These are phyloP conservation scores for Lophiotrema nucula DNA, from an alignment of 495 filamentous ascomycete genomes.

Conservation along the genomic window DNA sequence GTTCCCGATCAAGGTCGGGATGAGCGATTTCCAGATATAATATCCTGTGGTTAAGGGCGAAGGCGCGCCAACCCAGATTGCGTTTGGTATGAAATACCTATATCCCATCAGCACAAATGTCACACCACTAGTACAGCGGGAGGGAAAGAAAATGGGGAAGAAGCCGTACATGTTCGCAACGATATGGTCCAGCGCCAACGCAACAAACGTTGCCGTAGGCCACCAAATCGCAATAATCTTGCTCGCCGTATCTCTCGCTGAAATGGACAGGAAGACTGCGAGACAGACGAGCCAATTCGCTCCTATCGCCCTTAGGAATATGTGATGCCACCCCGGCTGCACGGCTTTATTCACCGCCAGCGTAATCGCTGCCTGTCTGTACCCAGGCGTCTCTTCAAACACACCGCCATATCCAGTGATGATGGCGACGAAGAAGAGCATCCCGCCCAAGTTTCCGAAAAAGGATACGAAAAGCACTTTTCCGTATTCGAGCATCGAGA, in stretches of 20 bases:
- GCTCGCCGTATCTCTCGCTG: too few species aligned
- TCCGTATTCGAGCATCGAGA: slow-evolving; percentile 51
- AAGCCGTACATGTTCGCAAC: too few species aligned
- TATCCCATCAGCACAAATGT: slow-evolving; percentile 65
- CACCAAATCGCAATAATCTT: too few species aligned
- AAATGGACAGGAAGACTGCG: too few species aligned
- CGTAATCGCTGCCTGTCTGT: slow-evolving; percentile 46
- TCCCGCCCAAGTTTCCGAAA: slow-evolving; percentile 60
- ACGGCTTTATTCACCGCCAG: slow-evolving; percentile 58
- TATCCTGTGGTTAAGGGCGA: slow-evolving; percentile 51
- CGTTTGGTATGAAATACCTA: slow-evolving; percentile 51
- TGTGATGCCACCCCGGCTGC: slow-evolving; percentile 56
- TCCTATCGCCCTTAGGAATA: slow-evolving; percentile 61
- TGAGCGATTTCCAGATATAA: slow-evolving; percentile 66
- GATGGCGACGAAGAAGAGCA: slow-evolving; percentile 57
- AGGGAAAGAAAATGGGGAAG: too few species aligned
- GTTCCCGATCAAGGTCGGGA: slow-evolving; percentile 59
- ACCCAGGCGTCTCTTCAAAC: slow-evolving; percentile 54
- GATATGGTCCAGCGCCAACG: too few species aligned
- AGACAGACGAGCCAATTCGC: slow-evolving; percentile 67
- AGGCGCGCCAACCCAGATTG: slow-evolving; percentile 51
- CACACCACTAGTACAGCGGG: slow-evolving; percentile 51
- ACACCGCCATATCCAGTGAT: slow-evolving; percentile 61
- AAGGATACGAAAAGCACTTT: slow-evolving; percentile 59
- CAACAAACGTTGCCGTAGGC: too few species aligned